Conservation (phyloP, 202 grass and related monocot species). For the Carex arenaria region DNA sequence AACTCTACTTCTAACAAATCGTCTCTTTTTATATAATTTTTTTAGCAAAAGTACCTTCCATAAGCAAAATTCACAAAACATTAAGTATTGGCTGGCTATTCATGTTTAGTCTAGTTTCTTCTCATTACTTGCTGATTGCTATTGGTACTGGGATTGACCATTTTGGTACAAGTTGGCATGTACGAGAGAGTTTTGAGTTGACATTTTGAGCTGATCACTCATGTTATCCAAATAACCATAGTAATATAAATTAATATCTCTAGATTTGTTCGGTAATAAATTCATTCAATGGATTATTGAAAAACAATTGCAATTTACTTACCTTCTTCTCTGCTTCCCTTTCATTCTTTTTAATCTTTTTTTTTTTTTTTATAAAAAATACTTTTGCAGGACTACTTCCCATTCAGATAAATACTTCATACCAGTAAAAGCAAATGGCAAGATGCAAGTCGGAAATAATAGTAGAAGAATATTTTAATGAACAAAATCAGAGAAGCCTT, state of each 20-base stretch:
- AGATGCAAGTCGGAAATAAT: constrained; percentile 59
- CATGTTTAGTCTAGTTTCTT: too few species aligned
- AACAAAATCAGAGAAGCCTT: constrained; percentile 29
- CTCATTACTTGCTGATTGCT: too few species aligned
- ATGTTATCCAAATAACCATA: not conserved
- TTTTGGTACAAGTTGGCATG: not conserved
- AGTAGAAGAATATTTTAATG: constrained; percentile 48
- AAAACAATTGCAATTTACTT: too few species aligned
- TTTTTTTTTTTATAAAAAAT: not conserved
- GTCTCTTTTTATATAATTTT: too few species aligned
- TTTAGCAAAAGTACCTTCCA: not conserved
- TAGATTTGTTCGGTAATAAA: not conserved
- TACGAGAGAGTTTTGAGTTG: not conserved
- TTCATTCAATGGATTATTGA: too few species aligned
- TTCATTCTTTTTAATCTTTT: not conserved
- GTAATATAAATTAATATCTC: not conserved
- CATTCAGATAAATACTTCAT: constrained; percentile 36
- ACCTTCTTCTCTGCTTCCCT: not conserved
- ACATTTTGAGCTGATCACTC: not conserved
- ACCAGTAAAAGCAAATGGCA: constrained; percentile 39
- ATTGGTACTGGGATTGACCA: too few species aligned
- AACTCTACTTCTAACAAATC: not conserved
- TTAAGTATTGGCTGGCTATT: too few species aligned
- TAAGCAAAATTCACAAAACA: not conserved
- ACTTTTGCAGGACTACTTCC: constrained; percentile 39